Base-by-base conservation (phyloP, 352 stramenopile genomes). In the Globisporangium parvum region DNA sequence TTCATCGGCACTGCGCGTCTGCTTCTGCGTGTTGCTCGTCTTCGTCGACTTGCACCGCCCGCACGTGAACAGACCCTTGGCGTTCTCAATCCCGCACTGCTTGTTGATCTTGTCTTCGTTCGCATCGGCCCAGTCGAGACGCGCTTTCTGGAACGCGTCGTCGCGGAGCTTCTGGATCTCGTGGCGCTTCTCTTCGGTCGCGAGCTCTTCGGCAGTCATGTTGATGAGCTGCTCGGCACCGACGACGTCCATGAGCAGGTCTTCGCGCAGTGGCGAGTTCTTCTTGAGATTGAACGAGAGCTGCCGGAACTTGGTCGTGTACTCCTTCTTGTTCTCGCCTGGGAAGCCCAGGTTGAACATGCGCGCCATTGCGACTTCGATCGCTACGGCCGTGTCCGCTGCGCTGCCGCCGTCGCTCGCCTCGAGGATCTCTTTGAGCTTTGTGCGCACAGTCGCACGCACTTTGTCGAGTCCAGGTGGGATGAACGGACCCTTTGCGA, bases 1-100 rank as follows among this genome's bases (percentile, higher is more conserved):
- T 67, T 99, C 96, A 94, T 99, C 95, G 23, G 96, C 96, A 80
- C 88, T 98, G 62, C 95, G 88, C 33, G 96, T 99, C 76, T 99
- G 96, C 67, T 98, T 98, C 75, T 98, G 93, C 62, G 91, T 98
- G 77, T 97, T 98, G 58, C 88, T 98, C 31, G 93, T 98, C 69
- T 98, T 98, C 52, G 82, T 88, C 41, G 85, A 97, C 67, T 98
- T 98, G 76, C 96, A 98, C 60, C 91, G 78, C 55, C 90, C 87
- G 69, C 95, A 98, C 59, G 84, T 91, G 62, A 94, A 95, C 40
- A 95, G 67, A 12, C 83, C 83, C 65, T 89, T 89, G 50, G 72
- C 75, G 57, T 88, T 67, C 58, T 81, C 71, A 37, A 93, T 86
- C 33, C 88, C 88, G 37, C 80, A 93, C 67, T 93, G 81, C 60